Conservation (phyloP, 1,284 basidiomycete species). For the Takashimella koratensis region DNA sequence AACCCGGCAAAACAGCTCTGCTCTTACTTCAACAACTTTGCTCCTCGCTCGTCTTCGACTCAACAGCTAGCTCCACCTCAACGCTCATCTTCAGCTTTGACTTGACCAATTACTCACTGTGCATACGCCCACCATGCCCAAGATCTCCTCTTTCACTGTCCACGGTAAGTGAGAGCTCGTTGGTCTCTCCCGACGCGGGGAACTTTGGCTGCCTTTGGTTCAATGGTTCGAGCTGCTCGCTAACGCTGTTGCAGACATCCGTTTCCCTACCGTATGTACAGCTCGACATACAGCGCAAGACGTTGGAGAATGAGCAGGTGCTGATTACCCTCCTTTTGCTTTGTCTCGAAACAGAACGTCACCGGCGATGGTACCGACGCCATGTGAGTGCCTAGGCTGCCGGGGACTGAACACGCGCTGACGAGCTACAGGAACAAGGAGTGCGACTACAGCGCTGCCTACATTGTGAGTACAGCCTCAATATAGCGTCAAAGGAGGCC, state of each 20-base stretch:
- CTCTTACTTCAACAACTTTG: too few relatives aligned
- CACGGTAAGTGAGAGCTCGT: conserved; percentile 39
- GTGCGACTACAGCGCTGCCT: conserved; percentile 92
- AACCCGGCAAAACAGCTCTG: too few relatives aligned
- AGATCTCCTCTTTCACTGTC: conserved; percentile 45
- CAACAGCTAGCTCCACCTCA: too few relatives aligned
- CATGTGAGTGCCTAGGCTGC: conserved; percentile 53
- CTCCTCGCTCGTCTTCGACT: too few relatives aligned
- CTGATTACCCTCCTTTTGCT: conserved; percentile 10
- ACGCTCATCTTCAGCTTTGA: too few relatives aligned
- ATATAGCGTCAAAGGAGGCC: too few relatives aligned
- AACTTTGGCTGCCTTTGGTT: neutral
- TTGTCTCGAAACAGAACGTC: conserved; percentile 49
- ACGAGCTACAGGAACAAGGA: conserved; percentile 70
- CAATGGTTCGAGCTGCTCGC: neutral
- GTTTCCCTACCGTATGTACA: conserved; percentile 66
- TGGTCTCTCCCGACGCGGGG: neutral
- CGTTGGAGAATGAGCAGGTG: neutral
- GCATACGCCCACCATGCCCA: conserved; percentile 29
- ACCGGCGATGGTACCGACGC: conserved; percentile 87
- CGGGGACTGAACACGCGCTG: neutral
- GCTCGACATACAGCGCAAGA: neutral
- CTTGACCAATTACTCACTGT: too few relatives aligned
- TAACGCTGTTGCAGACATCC: conserved; percentile 62
- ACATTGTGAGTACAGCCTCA: conserved; percentile 60